Evolutionary conservation across 148 eudicot genomes (phyloP), one percentile per base, ranked within the genome.

Genomic region (Linanthus parryae): DNA sequence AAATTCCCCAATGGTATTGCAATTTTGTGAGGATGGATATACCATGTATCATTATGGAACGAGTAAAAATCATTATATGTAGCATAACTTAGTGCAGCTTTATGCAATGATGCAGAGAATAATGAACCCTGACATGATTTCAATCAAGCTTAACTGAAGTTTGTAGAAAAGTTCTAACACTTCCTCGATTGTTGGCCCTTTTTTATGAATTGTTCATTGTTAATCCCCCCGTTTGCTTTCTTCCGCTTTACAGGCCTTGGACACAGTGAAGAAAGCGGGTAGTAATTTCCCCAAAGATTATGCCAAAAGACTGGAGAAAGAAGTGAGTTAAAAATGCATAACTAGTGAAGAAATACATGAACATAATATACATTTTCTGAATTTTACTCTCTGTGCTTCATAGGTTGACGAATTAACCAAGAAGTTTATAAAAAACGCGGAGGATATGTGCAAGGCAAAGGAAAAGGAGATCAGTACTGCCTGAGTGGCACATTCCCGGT

Each of bases 281-380:
- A 65, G 79, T 39, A 62, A 55, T 63, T 74, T 83, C 48, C 85
- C 92, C 12, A 83, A 73, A 71, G 97, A 91, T 62, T 70, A 71
- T 52, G 85, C 79, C 19, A 87, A 91, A 77, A 73, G 78, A 73
- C 66, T 91, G 62, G 98, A 91, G 72, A 91, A 91, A 75, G 95
- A 91, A 45, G 98, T 81, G 52, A 78, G 85, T 73, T 42, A 14
- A 51, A 29, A 33, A n/a, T 39, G 14, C 37, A 17, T 20, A 23
- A 11, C 11, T 17, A 26, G 2, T 9, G 27, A 22, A 46, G 18
- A 8, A 17, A 31, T 17, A 8, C 15, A 0, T 30, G 15, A 35
- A 28, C 27, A 16, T 4, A 27, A 13, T 29, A n/a, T n/a, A n/a
- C n/a, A n/a, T n/a, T n/a, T n/a, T n/a, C n/a, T 38, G 16, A 39